A percentile compares a stretch with the other conserved stretches of the same genome.
These are phyloP conservation scores for Myrica gale DNA, from an alignment of 306 rosid genomes.

Conservation along the genomic window DNA sequence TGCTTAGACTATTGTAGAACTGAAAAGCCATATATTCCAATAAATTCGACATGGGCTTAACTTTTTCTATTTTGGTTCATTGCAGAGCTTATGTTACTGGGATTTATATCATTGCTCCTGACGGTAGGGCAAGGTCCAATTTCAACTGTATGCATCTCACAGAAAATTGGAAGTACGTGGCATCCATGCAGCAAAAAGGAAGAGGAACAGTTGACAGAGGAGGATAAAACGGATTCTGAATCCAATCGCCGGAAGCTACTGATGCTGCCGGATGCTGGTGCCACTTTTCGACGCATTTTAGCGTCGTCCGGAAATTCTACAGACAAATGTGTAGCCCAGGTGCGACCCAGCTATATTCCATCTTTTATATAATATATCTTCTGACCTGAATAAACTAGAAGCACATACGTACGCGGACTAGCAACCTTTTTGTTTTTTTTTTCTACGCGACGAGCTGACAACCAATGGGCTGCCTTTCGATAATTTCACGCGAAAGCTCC, in stretches of 20 bases:
- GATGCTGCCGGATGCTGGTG: constrained; percentile 2
- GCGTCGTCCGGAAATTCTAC: constrained; percentile 27
- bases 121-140: constrained; percentile 68
- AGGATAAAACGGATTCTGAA: neutral
- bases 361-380: too few species aligned
- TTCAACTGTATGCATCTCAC: constrained; percentile 60
- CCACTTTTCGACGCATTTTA: constrained; percentile 47
- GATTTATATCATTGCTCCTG: constrained; percentile 79
- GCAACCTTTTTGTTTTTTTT: too few species aligned
- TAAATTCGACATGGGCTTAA: neutral
- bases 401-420: too few species aligned
- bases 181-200: constrained; percentile 52
- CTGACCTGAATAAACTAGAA: too few species aligned
- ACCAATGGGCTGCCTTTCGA: too few species aligned
- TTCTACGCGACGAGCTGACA: too few species aligned
- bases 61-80: neutral
- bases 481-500: too few species aligned
- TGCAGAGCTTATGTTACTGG: constrained; percentile 84
- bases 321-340: constrained; percentile 54
- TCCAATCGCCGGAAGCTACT: constrained; percentile 39
- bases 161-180: constrained; percentile 59
- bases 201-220: neutral
- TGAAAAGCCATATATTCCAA: neutral
- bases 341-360: neutral
- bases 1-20: neutral